Evolutionary conservation across 2,329 filamentous ascomycete genomes (phyloP).

Genomic region (Pyrenochaeta sp.): DNA sequence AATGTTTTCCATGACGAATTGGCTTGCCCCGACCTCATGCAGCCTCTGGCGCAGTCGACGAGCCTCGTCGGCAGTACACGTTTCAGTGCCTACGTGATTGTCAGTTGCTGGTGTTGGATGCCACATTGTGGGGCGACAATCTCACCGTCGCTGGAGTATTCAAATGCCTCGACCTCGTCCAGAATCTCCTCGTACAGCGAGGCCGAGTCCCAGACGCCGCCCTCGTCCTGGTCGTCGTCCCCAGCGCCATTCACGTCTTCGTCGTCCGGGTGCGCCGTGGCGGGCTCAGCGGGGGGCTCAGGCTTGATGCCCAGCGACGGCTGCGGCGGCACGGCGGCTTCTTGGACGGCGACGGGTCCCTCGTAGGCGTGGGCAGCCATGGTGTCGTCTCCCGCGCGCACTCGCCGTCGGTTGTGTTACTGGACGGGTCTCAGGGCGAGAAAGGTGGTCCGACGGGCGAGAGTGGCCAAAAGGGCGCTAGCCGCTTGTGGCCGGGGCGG

Average conservation of each 20-base stretch:
- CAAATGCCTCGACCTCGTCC: slow-evolving; percentile 41
- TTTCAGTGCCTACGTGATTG: slow-evolving; percentile 31
- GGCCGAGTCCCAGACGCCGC: slow-evolving; percentile 40
- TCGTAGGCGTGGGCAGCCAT: slow-evolving; percentile 39
- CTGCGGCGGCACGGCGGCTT: slow-evolving; percentile 26
- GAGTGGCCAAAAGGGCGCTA: slow-evolving; percentile 18
- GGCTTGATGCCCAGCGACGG: slow-evolving; percentile 26
- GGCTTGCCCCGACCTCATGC: slow-evolving; percentile 76
- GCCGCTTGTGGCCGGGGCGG: slow-evolving; percentile 5
- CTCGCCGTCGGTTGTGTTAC: slow-evolving; percentile 8
- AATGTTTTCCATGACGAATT: slow-evolving; percentile 72
- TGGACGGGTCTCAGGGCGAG: slow-evolving; percentile 17
- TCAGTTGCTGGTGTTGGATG: slow-evolving; percentile 13
- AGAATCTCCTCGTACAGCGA: slow-evolving; percentile 48
- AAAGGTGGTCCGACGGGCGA: slow-evolving; percentile 22
- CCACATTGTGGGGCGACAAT: slow-evolving; percentile 1
- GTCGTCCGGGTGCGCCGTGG: slow-evolving; percentile 17
- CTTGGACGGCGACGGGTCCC: slow-evolving; percentile 39
- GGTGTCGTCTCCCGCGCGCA: slow-evolving; percentile 8
- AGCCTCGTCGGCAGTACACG: slow-evolving; percentile 63
- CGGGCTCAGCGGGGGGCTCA: slow-evolving; percentile 22
- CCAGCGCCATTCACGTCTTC: slow-evolving; percentile 20
- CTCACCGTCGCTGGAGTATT: slow-evolving; percentile 35
- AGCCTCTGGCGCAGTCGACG: slow-evolving; percentile 73
- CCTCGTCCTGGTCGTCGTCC: slow-evolving; percentile 26